Evolutionary conservation across 2,329 filamentous ascomycete genomes (phyloP).

Genomic region (Cryphonectria japonica): DNA sequence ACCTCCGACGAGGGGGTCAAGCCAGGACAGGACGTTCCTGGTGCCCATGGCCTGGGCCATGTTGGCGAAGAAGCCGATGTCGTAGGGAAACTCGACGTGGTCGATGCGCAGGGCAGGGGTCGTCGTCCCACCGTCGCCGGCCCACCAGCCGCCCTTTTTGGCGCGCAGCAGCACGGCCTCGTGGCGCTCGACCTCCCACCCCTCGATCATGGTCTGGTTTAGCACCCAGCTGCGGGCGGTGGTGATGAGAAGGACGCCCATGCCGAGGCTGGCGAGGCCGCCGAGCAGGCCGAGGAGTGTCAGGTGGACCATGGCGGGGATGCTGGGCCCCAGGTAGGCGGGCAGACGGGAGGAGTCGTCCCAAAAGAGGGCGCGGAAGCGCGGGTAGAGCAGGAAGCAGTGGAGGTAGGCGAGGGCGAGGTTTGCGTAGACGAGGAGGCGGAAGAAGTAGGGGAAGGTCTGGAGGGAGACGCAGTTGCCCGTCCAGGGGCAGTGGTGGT

Average conservation of each 20-base stretch:
- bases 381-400: constrained; percentile 61
- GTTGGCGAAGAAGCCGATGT: constrained; percentile 75
- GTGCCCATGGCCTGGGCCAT: constrained; percentile 77
- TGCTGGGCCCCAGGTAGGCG: constrained; percentile 72
- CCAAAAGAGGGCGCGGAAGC: constrained; percentile 63
- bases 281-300: constrained; percentile 63
- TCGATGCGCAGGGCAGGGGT: constrained; percentile 49
- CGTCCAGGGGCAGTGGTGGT: constrained; percentile 88
- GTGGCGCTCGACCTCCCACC: constrained; percentile 72
- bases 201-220: constrained; percentile 81
- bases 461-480: constrained; percentile 80
- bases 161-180: constrained; percentile 57
- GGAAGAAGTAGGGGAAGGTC: constrained; percentile 81
- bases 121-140: constrained; percentile 22
- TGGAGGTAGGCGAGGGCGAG: constrained; percentile 64
- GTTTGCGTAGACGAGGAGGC: constrained; percentile 75
- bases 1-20: constrained; percentile 66
- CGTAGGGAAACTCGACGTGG: constrained; percentile 79
- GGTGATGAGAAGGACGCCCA: constrained; percentile 68
- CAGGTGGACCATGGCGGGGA: constrained; percentile 62
- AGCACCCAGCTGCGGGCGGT: constrained; percentile 64
- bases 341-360: constrained; percentile 67
- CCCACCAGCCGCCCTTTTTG: constrained; percentile 46
- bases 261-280: constrained; percentile 61
- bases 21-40: constrained; percentile 66